Evolutionary conservation across 768 basidiomycete genomes (phyloP), one percentile per base, ranked within the genome.

Genomic region (Trametes coccinea): DNA sequence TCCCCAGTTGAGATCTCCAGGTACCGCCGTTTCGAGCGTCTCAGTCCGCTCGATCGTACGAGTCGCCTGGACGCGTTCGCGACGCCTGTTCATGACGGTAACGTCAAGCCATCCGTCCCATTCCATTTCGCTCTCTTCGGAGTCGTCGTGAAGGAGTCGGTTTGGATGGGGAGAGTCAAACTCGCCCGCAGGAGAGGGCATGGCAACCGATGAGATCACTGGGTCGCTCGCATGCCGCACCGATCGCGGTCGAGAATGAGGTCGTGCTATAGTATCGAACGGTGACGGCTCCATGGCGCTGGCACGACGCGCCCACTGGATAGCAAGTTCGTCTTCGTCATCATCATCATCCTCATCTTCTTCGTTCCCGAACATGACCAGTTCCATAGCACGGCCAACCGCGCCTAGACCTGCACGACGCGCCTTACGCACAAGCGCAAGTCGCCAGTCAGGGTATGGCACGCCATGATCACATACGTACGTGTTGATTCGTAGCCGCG

Each of bases 71-170:
- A 67, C 63, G 45, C 61, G 60, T 14, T 73, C 68, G 41, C 77
- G 75, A 2, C 77, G 66, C 55, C 33, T 67, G 65, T 79, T 79
- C 22, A 80, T 74, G 44, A 78, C 74, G 46, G 88, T 57, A 74
- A 87, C 87, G 4, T 80, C 80, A 68, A 79, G 75, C 88, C 88
- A 90, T 1, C 82, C 84, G 4, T 82, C 76, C 88, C 88, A 90
- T 68, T 90, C 88, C 22, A 75, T 73, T 69, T 88, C 88, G 65
- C 78, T 81, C 29, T 80, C 77, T 5, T 61, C 59, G 4, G 59
- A 53, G 14, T 66, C 60, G n/a, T 49, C 50, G 8, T 14, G 0
- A 3, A 16, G 4, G 9, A 6, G 49, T 1, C 37, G 31, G 2
- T 4, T 27, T 8, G 56, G 41, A 9, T 44, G 40, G 13, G 57